Evolutionary conservation across 768 basidiomycete species (phyloP).

Genomic region (Mycena olivaceomarginata): DNA sequence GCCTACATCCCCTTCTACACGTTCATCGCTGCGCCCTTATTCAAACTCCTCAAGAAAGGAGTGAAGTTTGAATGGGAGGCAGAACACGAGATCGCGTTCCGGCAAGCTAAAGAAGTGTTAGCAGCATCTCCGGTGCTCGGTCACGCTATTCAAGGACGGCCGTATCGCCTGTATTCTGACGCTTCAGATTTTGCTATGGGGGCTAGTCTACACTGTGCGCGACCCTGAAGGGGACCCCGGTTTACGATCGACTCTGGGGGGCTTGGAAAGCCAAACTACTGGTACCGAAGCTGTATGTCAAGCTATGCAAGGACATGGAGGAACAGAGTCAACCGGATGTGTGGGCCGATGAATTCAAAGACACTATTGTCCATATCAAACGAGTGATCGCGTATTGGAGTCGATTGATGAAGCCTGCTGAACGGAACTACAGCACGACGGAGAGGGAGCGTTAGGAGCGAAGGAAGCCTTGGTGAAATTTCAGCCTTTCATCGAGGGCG

Average conservation of each 20-base stretch:
- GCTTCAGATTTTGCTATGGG: too few relatives aligned
- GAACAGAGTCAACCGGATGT: not conserved
- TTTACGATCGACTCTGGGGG: slow-evolving; percentile 20
- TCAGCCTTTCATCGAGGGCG: too few relatives aligned
- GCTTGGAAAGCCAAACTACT: slow-evolving; percentile 23
- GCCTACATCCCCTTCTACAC: slow-evolving; percentile 53
- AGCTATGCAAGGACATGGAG: not conserved
- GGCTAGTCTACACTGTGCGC: slow-evolving; percentile 43
- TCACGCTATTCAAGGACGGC: too few relatives aligned
- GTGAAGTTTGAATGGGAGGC: too few relatives aligned
- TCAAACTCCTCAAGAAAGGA: too few relatives aligned
- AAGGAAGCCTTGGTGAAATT: too few relatives aligned
- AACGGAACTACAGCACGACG: not conserved
- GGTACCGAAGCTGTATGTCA: slow-evolving; percentile 39
- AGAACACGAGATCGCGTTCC: too few relatives aligned
- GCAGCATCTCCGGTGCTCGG: too few relatives aligned
- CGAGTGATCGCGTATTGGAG: slow-evolving; percentile 41
- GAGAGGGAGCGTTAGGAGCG: not conserved
- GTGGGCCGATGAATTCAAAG: slow-evolving; percentile 28
- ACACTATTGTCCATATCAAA: slow-evolving; percentile 47
- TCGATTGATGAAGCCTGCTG: not conserved
- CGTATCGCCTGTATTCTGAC: too few relatives aligned
- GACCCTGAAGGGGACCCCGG: slow-evolving; percentile 30
- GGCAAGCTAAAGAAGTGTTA: too few relatives aligned
- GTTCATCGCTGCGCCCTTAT: slow-evolving; percentile 33